Evolutionary conservation across 2,329 filamentous ascomycete species (phyloP), one percentile per base, ranked within the genome.

Genomic region (Penicillium psychrosexuale): DNA sequence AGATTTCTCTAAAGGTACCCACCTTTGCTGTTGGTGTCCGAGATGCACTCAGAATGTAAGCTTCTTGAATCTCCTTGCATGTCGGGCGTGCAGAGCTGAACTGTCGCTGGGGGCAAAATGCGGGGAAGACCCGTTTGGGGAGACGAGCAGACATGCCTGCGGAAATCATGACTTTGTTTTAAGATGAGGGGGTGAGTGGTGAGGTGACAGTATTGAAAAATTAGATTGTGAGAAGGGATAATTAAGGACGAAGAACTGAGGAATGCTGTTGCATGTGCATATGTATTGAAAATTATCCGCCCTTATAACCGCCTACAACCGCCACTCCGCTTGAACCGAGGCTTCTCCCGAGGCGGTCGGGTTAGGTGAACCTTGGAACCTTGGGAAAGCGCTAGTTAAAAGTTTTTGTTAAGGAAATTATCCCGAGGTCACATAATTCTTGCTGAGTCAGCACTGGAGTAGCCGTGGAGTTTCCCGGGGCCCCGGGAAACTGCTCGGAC

Each of bases 1-100:
- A 19, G 2, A 12, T 34, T 15, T 22, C 3, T 30, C 17, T n/a
- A 19, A 1, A 2, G 8, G 7, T 0, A 44, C 69, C 47, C 73
- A 94, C 92, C 80, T 94, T 95, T 63, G 86, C 89, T 17, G 90
- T 95, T 1, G 94, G 93, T 47, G 94, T 99, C 66, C 94, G 83
- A 15, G 92, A 84, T 11, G 89, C 94, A 69, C 91, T 92, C 60
- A 99, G 75, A 64, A 99, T 97, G 75, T 97, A 99, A 45, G 90
- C 93, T 73, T 97, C 91, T 69, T 89, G 87, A 51, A 96, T 83
- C 70, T 96, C 88, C 74, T 86, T 78, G 58, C 73, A 72, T 27
- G 69, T 67, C 19, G 75, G 68, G 48, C 77, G 69, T 52, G 80
- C 77, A 44, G 77, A 76, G 65, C 77, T 80, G 70, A 87, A 83